phyloP scores from a whole-genome alignment of 495 filamentous ascomycete species.

The Neurospora pannonica region DNA sequence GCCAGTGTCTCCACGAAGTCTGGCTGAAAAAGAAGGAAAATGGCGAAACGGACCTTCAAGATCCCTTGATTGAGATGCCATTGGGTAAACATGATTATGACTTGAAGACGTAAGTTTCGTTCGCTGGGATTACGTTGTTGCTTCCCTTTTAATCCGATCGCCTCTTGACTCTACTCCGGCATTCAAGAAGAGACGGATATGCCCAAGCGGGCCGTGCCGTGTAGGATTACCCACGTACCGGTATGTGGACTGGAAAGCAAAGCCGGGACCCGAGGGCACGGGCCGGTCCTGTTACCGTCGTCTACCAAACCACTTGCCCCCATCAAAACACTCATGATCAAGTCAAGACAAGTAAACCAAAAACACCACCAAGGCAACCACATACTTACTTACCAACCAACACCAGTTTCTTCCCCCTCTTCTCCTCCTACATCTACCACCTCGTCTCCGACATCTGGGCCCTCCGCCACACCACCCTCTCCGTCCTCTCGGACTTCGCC shows the following conservation, averaged over 20 bases:
- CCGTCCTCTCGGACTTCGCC: slow-evolving; percentile 62
- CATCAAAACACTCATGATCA: not conserved
- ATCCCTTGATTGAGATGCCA: slow-evolving; percentile 62
- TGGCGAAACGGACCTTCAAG: slow-evolving; percentile 46
- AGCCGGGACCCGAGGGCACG: not conserved
- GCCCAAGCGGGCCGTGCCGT: not conserved
- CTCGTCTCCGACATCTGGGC: slow-evolving; percentile 51
- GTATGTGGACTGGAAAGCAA: not conserved
- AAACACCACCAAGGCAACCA: not conserved
- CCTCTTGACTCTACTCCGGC: not conserved
- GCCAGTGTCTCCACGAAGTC: slow-evolving; percentile 64
- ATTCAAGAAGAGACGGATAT: not conserved
- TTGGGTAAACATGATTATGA: slow-evolving; percentile 59
- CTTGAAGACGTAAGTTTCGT: slow-evolving; percentile 49
- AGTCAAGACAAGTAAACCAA: not conserved
- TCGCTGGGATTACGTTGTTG: slow-evolving; percentile 14
- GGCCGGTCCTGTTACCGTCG: not conserved
- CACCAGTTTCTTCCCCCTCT: slow-evolving; percentile 36
- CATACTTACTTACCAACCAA: slow-evolving; percentile 37
- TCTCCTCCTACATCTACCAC: slow-evolving; percentile 57
- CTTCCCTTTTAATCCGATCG: not conserved
- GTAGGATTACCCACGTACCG: not conserved
- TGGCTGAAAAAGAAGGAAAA: slow-evolving; percentile 51
- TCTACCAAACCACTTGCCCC: not conserved
- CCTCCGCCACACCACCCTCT: slow-evolving; percentile 52